phyloP scores from a whole-genome alignment of 1,284 basidiomycete genomes.

The Albatrellus sp. region DNA sequence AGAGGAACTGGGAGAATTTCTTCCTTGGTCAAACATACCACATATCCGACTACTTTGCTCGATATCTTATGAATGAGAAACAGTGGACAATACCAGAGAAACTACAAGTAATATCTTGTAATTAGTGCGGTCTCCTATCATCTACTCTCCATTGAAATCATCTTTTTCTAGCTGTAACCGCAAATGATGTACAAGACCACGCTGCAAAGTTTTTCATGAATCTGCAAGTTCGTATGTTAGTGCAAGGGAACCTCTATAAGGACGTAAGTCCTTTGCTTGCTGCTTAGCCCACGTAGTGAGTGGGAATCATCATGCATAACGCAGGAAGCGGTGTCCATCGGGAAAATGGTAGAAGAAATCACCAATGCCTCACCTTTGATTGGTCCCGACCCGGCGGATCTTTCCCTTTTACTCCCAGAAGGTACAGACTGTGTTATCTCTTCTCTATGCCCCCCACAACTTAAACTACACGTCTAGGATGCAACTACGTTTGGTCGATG shows the following conservation, averaged over 20 bases:
- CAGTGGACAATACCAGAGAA: constrained; percentile 79
- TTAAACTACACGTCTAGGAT: constrained; percentile 27
- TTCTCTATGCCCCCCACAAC: constrained; percentile 9
- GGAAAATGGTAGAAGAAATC: constrained; percentile 61
- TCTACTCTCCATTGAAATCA: not conserved
- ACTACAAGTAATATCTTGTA: constrained; percentile 67
- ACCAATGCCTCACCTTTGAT: constrained; percentile 48
- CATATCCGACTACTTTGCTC: constrained; percentile 70
- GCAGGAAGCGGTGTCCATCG: constrained; percentile 67
- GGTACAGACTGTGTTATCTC: constrained; percentile 24
- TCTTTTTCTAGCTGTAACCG: constrained; percentile 42
- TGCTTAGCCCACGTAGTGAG: not conserved
- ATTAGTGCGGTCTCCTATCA: constrained; percentile 18
- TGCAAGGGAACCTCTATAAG: constrained; percentile 78
- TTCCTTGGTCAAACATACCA: constrained; percentile 77
- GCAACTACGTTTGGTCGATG: constrained; percentile 60
- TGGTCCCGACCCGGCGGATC: constrained; percentile 37
- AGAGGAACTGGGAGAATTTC: constrained; percentile 78
- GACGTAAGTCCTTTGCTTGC: constrained; percentile 37
- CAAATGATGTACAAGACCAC: constrained; percentile 65
- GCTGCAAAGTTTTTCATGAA: constrained; percentile 51
- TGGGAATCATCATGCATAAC: constrained; percentile 7
- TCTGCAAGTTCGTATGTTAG: constrained; percentile 67
- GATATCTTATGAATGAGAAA: constrained; percentile 58
- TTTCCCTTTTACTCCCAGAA: constrained; percentile 57